Conservation (phyloP, 257 asterid genomes). For the Coffea canephora region DNA sequence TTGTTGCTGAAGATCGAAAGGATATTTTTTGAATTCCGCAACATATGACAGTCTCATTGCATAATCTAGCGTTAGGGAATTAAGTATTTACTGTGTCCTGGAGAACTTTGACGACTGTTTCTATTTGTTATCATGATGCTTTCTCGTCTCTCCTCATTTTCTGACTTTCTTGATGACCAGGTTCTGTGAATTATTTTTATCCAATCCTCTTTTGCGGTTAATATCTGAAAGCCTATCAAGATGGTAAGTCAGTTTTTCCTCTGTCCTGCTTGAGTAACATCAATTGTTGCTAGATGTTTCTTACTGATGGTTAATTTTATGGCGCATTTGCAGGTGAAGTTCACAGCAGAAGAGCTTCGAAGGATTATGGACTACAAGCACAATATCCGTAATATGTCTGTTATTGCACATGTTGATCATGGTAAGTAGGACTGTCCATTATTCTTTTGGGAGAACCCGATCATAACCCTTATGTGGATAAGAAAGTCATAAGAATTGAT, state of each 20-base stretch:
- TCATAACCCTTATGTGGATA: neutral
- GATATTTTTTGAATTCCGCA: neutral
- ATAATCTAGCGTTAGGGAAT: too few species aligned
- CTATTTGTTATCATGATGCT: neutral
- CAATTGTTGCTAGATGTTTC: neutral
- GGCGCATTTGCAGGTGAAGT: slow-evolving; percentile 39
- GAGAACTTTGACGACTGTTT: neutral
- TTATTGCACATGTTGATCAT: slow-evolving; percentile 49
- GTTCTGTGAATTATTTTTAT: neutral
- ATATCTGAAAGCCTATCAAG: slow-evolving; percentile 12
- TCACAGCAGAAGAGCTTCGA: slow-evolving; percentile 40
- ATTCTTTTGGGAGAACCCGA: neutral
- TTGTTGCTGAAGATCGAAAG: neutral
- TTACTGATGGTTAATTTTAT: neutral
- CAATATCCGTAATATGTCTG: slow-evolving; percentile 47
- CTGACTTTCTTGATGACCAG: neutral
- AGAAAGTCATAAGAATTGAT: neutral
- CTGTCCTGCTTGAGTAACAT: neutral
- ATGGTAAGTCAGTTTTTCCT: slow-evolving; percentile 16
- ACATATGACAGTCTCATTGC: neutral
- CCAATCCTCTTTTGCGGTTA: neutral
- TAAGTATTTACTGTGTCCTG: too few species aligned
- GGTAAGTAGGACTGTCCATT: slow-evolving; percentile 14
- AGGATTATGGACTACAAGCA: slow-evolving; percentile 45
- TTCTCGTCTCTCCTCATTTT: neutral